Evolutionary conservation across 1,284 basidiomycete species (phyloP).

Genomic region (Laetiporus sulphureus): DNA sequence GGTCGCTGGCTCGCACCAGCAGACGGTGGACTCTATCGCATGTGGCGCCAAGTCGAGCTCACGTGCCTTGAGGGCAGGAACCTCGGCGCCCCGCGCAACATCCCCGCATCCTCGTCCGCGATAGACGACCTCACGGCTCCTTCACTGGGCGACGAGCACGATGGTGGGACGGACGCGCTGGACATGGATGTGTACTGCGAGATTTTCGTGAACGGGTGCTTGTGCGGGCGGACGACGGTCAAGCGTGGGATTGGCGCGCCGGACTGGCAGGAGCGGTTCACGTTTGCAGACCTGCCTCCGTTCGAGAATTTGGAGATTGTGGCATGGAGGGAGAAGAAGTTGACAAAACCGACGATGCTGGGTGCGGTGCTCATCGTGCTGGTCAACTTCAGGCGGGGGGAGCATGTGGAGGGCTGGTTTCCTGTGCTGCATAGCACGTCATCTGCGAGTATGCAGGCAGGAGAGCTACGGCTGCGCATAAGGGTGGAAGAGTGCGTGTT

Average conservation of each 20-base stretch:
- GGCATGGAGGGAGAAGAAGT: slow-evolving; percentile 61
- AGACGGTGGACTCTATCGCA: slow-evolving; percentile 72
- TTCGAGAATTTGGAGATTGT: slow-evolving; percentile 61
- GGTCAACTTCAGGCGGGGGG: slow-evolving; percentile 63
- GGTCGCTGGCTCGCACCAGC: slow-evolving; percentile 48
- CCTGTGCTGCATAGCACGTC: slow-evolving; percentile 44
- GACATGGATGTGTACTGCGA: slow-evolving; percentile 70
- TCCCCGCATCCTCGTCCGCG: background rate
- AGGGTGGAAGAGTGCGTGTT: slow-evolving; percentile 67
- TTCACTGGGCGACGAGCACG: slow-evolving; percentile 9
- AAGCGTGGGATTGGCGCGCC: slow-evolving; percentile 58
- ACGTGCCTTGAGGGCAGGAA: slow-evolving; percentile 64
- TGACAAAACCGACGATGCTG: slow-evolving; percentile 45
- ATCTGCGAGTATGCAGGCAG: slow-evolving; percentile 51
- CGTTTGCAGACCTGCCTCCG: slow-evolving; percentile 65
- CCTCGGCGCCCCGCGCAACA: slow-evolving; percentile 37
- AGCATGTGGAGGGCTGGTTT: slow-evolving; percentile 76
- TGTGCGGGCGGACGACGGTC: slow-evolving; percentile 66
- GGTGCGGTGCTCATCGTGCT: slow-evolving; percentile 64
- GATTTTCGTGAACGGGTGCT: slow-evolving; percentile 52
- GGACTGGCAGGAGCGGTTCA: slow-evolving; percentile 75
- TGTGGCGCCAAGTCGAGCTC: slow-evolving; percentile 78
- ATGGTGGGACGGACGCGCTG: slow-evolving; percentile 40
- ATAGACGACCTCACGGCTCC: slow-evolving; percentile 14
- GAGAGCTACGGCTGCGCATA: slow-evolving; percentile 68